phyloP scores from a whole-genome alignment of 148 eudicot genomes.

The Arbutus unedo region DNA sequence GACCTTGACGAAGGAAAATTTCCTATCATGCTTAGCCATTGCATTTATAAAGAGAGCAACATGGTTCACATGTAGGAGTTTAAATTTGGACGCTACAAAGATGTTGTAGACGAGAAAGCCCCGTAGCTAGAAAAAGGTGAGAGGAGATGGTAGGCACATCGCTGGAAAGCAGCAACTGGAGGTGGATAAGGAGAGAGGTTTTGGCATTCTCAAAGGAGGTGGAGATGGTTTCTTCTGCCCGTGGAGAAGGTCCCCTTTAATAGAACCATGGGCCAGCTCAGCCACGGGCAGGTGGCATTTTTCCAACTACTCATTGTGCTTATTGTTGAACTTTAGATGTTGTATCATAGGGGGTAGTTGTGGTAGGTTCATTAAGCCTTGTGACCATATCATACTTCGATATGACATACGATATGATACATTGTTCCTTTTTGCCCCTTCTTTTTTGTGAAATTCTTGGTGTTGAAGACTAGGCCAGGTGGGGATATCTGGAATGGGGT shows the following conservation, averaged over 20 bases:
- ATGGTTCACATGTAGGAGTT: slow-evolving; percentile 3
- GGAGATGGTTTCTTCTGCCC: no score
- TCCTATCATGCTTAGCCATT: not conserved
- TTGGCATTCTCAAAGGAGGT: no score
- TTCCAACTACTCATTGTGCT: not conserved
- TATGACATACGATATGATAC: not conserved
- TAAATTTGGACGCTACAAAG: not conserved
- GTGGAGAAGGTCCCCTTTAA: no score
- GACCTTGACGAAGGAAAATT: not conserved
- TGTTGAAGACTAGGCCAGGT: not conserved
- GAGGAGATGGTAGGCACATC: not conserved
- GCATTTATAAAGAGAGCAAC: not conserved
- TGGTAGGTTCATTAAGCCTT: not conserved
- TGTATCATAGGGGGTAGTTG: not conserved
- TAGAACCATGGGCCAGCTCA: not conserved
- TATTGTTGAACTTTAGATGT: not conserved
- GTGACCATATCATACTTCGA: not conserved
- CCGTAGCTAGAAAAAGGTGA: not conserved
- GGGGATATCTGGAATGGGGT: not conserved
- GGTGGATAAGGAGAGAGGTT: not conserved
- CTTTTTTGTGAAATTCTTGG: not conserved
- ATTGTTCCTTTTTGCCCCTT: not conserved
- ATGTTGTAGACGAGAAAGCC: not conserved
- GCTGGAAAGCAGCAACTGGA: not conserved
- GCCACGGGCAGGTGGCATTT: not conserved